Evolutionary conservation across 768 basidiomycete species (phyloP), one percentile per base, ranked within the genome.

Genomic region (Boletus edulis): DNA sequence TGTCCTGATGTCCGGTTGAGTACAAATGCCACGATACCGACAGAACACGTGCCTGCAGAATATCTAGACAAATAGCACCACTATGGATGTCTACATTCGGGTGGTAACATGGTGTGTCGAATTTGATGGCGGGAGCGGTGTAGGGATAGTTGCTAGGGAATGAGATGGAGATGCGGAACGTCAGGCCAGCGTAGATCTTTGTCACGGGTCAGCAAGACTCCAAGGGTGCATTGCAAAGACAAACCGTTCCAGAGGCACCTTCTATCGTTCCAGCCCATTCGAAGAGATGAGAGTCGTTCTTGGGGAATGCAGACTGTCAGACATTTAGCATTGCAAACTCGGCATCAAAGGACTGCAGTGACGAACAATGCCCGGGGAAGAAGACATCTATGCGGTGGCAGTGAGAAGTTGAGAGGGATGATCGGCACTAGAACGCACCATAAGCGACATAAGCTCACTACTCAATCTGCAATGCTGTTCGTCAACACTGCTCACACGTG

Each of bases 141-240:
- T 91, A 94, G 18, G 94, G 94, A 66, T 95, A 96, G 68, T 91
- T 91, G 55, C 86, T 73, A 8, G 91, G 92, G 74, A 94, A 96
- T 13, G 82, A 78, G 51, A 96, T 90, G 10, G 84, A 83, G 62
- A 96, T 89, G 62, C 87, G 87, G 78, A 90, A 95, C 20, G 81
- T 80, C 51, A 94, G 76, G 14, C 86, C 90, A 40, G 81, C 82
- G 61, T 94, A 94, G 54, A 91, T 81, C 87, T 89, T 46, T 61
- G 52, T 13, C 22, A 50, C 34, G 37, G n/a, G 47, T 61, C 46
- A 56, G 51, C 42, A 43, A 29, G 40, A 14, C 38, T 8, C 37
- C 45, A n/a, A 40, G 37, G 17, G 44, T 42, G 18, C 17, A 43
- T 15, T 13, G n/a, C 32, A 45, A 46, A 49, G 27, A 52, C 54